Percentiles rank a stretch among this genome's conserved stretches.
These are phyloP conservation scores for Ensete glaucum DNA, from an alignment of 176 grass and related monocot genomes.

Conservation along the genomic window DNA sequence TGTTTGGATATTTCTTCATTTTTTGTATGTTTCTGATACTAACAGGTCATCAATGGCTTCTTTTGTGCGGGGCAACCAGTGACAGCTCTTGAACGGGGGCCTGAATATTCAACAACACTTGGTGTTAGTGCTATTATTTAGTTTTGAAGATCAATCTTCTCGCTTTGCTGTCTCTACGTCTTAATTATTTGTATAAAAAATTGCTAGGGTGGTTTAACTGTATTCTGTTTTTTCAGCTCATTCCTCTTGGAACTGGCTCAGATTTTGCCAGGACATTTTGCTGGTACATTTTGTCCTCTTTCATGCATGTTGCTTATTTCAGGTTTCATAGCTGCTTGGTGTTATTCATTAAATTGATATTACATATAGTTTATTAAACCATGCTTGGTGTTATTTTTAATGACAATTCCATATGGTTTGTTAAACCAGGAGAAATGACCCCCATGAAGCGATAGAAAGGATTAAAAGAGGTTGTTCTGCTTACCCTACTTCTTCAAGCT, in stretches of 20 bases:
- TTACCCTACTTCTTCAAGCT: neutral
- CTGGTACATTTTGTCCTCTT: constrained; percentile 47
- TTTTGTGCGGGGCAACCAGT: constrained; percentile 60
- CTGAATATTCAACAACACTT: constrained; percentile 52
- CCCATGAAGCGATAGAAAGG: constrained; percentile 62
- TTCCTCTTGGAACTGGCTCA: constrained; percentile 95
- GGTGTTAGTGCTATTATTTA: constrained; percentile 45
- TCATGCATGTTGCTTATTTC: constrained; percentile 1
- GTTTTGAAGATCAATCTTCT: constrained; percentile 18
- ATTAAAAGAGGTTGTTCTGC: constrained; percentile 60
- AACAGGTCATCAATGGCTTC: constrained; percentile 89
- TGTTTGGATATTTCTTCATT: neutral
- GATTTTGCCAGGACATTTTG: constrained; percentile 92
- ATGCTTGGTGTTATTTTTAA: constrained; percentile 12
- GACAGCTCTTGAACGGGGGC: constrained; percentile 32
- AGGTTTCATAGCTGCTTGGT: constrained; percentile 3
- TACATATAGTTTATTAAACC: constrained; percentile 15
- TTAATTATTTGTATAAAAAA: neutral
- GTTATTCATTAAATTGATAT: constrained; percentile 2
- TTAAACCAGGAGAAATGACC: constrained; percentile 78
- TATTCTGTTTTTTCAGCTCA: constrained; percentile 52
- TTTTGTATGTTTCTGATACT: constrained; percentile 4
- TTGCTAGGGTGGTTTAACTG: neutral
- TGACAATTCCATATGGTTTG: neutral
- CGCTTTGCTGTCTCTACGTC: constrained; percentile 11